Evolutionary conservation across 345 rosid species (phyloP).

Genomic region (Gossypioides kirkii): DNA sequence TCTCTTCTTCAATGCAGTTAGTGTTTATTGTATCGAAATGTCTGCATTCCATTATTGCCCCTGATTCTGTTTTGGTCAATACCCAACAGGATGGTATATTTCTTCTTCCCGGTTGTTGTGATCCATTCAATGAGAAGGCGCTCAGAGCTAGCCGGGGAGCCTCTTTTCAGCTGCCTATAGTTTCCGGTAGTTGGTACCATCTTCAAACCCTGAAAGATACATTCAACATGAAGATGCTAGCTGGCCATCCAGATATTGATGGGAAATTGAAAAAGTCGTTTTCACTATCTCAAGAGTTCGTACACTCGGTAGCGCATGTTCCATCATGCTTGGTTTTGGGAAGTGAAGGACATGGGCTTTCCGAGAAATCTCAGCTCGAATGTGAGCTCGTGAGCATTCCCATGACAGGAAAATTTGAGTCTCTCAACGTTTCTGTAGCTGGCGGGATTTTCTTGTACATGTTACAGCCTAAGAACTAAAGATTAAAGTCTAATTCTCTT

Average conservation of each 20-base stretch:
- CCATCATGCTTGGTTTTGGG: slow-evolving; percentile 80
- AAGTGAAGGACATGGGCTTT: slow-evolving; percentile 80
- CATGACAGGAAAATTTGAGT: slow-evolving; percentile 77
- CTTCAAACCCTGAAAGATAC: slow-evolving; percentile 46
- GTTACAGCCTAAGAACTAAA: slow-evolving; percentile 43
- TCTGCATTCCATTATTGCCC: not conserved
- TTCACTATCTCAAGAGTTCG: slow-evolving; percentile 40
- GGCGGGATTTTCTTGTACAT: slow-evolving; percentile 85
- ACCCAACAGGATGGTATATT: slow-evolving; percentile 70
- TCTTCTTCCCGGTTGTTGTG: slow-evolving; percentile 95
- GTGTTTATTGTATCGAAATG: not conserved
- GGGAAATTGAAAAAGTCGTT: slow-evolving; percentile 35
- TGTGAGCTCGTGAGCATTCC: slow-evolving; percentile 86
- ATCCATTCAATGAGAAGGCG: slow-evolving; percentile 86
- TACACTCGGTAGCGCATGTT: slow-evolving; percentile 39
- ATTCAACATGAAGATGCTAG: slow-evolving; percentile 70
- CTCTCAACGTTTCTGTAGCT: slow-evolving; percentile 92
- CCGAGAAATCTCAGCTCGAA: slow-evolving; percentile 43
- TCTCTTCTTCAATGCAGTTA: not conserved
- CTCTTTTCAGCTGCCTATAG: slow-evolving; percentile 75
- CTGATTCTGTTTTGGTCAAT: slow-evolving; percentile 1
- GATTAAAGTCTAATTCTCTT: not conserved
- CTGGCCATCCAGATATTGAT: slow-evolving; percentile 68
- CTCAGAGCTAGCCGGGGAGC: slow-evolving; percentile 94
- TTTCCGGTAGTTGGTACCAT: slow-evolving; percentile 70